phyloP scores from a whole-genome alignment of 495 filamentous ascomycete genomes.

The Podospora bellae-mahoneyi region DNA sequence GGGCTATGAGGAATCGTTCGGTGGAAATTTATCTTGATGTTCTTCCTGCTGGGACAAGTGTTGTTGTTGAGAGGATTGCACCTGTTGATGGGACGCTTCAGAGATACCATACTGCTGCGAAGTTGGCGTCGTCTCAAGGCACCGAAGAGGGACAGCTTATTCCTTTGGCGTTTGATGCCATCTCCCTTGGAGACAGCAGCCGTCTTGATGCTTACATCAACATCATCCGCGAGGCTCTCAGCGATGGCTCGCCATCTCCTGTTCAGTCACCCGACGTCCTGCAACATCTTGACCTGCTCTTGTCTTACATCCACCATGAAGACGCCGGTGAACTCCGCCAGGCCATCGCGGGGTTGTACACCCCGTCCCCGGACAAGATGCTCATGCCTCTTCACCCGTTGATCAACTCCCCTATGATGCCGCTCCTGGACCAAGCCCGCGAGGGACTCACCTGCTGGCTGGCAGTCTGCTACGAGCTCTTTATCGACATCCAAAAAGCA shows the following conservation, averaged over 20 bases:
- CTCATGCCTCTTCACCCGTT: conserved; percentile 61
- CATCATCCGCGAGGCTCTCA: conserved; percentile 15
- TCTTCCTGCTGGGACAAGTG: conserved; percentile 17
- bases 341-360: conserved; percentile 27
- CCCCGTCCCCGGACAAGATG: conserved; percentile 26
- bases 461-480: conserved; percentile 48
- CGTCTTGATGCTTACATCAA: conserved; percentile 31
- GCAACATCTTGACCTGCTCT: conserved; percentile 18
- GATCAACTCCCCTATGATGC: conserved; percentile 57
- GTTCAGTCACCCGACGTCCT: conserved; percentile 21
- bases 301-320: conserved; percentile 29
- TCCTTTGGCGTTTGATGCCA: conserved; percentile 32
- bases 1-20: conserved; percentile 94
- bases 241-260: conserved; percentile 13
- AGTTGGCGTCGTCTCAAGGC: conserved; percentile 13
- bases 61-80: conserved; percentile 29
- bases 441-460: conserved; percentile 43
- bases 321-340: conserved; percentile 29
- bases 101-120: conserved; percentile 33
- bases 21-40: conserved; percentile 77
- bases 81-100: conserved; percentile 45
- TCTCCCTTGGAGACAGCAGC: conserved; percentile 38
- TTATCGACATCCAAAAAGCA: conserved; percentile 42
- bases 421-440: conserved; percentile 31
- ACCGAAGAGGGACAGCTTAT: conserved; percentile 23